Conservation (phyloP, 768 basidiomycete genomes). For the Boletus sp. region DNA sequence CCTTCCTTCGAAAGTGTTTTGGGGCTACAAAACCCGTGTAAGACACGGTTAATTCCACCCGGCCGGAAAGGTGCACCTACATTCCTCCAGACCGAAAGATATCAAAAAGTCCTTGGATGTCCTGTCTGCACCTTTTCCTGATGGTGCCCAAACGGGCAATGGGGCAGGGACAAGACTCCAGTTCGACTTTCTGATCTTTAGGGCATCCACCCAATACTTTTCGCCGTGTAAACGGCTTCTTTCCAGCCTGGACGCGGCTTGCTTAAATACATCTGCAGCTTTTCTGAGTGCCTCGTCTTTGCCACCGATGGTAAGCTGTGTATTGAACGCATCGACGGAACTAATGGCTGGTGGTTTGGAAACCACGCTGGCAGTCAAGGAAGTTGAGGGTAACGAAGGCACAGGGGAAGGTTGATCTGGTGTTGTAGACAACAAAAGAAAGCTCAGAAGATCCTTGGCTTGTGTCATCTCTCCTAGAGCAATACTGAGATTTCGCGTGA, state of each 20-base stretch:
- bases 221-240: constrained; percentile 59
- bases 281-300: constrained; percentile 80
- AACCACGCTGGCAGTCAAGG: constrained; percentile 61
- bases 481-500: constrained; percentile 43
- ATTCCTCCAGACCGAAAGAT: constrained; percentile 79
- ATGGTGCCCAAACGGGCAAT: constrained; percentile 64
- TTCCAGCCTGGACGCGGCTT: constrained; percentile 69
- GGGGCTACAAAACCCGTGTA: constrained; percentile 48
- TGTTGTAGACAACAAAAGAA: constrained; percentile 47
- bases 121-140: constrained; percentile 75
- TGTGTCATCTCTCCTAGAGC: constrained; percentile 80
- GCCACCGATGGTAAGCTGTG: constrained; percentile 69
- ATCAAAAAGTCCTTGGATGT: constrained; percentile 80
- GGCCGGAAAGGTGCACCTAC: constrained; percentile 42
- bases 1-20: constrained; percentile 58
- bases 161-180: constrained; percentile 83
- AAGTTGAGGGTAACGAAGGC: constrained; percentile 29
- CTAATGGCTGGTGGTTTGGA: constrained; percentile 62
- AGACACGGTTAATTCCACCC: neutral
- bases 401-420: constrained; percentile 35
- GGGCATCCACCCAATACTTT: constrained; percentile 79
- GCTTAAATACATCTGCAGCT: constrained; percentile 68
- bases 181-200: constrained; percentile 72
- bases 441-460: constrained; percentile 66
- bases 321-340: constrained; percentile 70